Evolutionary conservation across 768 basidiomycete genomes (phyloP).

Genomic region (Phallus indusiatus): DNA sequence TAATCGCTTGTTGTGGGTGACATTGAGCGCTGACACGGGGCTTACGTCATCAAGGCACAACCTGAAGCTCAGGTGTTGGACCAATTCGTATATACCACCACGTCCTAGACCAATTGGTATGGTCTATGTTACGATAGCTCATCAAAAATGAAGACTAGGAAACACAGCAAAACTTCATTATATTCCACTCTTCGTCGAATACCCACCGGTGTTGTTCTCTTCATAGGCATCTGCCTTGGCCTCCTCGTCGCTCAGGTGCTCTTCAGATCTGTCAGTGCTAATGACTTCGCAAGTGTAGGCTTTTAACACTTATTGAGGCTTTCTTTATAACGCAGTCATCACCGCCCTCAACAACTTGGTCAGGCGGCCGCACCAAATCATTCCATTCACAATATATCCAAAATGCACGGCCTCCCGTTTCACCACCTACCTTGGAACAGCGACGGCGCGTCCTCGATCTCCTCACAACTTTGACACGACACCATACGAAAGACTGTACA

Average conservation of each 20-base stretch:
- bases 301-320: constrained; percentile 47
- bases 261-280: constrained; percentile 19
- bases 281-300: constrained; percentile 18
- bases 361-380: constrained; percentile 10
- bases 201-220: constrained; percentile 46
- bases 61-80: no score
- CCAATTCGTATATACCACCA: neutral
- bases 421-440: constrained; percentile 74
- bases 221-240: constrained; percentile 54
- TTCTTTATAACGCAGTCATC: constrained; percentile 27
- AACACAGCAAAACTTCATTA: neutral
- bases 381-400: constrained; percentile 5
- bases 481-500: constrained; percentile 91
- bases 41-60: no score
- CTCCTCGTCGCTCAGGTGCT: constrained; percentile 41
- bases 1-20: constrained; percentile 20
- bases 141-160: constrained; percentile 1
- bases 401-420: constrained; percentile 35
- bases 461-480: constrained; percentile 77
- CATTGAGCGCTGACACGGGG: neutral
- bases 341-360: constrained; percentile 30
- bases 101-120: neutral
- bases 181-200: constrained; percentile 19
- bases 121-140: neutral
- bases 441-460: constrained; percentile 80